A percentile compares a stretch with the other conserved stretches of the same genome.
Conservation (phyloP, 2,329 filamentous ascomycete genomes). For the Diaporthe helianthi region DNA sequence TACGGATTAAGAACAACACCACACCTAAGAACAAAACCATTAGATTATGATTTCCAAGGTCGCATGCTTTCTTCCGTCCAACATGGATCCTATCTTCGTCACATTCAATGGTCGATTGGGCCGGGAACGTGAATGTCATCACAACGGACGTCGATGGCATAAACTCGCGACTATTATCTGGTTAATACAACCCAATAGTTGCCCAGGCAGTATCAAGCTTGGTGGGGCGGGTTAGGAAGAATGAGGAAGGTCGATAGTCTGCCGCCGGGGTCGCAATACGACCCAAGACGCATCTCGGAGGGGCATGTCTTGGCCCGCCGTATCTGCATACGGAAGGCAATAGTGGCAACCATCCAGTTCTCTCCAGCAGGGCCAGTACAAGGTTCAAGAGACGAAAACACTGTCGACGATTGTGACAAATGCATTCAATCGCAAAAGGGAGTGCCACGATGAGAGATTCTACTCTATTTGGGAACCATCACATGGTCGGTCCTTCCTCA, state of each 20-base stretch:
- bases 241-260: not conserved
- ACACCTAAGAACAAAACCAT: no score
- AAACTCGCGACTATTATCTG: not conserved
- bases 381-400: not conserved
- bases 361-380: not conserved
- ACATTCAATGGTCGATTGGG: not conserved
- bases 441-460: no score
- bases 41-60: no score
- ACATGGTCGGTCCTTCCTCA: not conserved
- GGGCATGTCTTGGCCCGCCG: not conserved
- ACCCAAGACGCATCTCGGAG: not conserved
- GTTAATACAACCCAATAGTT: not conserved
- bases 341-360: no score
- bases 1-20: no score
- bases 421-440: not conserved
- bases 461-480: not conserved
- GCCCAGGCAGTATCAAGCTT: not conserved
- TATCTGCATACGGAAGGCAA: not conserved
- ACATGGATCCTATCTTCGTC: no score
- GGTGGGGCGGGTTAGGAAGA: not conserved
- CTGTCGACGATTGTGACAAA: not conserved
- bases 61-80: no score
- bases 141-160: not conserved
- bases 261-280: not conserved
- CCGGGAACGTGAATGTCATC: not conserved